Conservation (phyloP, 2,329 filamentous ascomycete species). For the Tolypocladium ovalisporum region DNA sequence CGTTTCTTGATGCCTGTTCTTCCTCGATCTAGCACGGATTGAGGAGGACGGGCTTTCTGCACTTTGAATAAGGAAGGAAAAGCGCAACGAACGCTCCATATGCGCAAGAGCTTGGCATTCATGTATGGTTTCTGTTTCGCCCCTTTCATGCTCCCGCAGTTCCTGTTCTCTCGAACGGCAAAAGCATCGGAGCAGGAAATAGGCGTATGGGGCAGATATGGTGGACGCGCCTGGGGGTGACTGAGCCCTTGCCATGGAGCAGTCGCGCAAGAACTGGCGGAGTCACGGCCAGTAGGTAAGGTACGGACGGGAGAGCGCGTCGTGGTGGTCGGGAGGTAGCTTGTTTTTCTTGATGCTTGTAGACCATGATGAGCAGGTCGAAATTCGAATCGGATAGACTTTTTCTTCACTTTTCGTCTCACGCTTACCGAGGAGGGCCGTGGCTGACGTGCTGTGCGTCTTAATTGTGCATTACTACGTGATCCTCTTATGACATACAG, state of each 20-base stretch:
- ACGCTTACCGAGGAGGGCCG: background rate
- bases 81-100: background rate
- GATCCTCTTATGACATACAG: background rate
- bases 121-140: background rate
- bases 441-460: background rate
- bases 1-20: background rate
- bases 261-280: background rate
- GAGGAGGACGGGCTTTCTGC: background rate
- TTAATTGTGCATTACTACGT: background rate
- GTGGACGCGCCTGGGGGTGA: background rate
- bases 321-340: background rate
- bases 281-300: no score
- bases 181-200: background rate
- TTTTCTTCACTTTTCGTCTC: conserved; percentile 1
- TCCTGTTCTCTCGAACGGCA: background rate
- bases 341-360: background rate
- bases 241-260: background rate
- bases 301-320: background rate
- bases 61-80: conserved; percentile 5
- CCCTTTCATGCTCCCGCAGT: background rate
- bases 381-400: conserved; percentile 16
- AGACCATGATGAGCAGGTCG: conserved; percentile 16
- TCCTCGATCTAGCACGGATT: background rate
- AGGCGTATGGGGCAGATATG: background rate
- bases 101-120: background rate